Evolutionary conservation across 768 basidiomycete species (phyloP), one percentile per base, ranked within the genome.

Genomic region (Mycena venus): DNA sequence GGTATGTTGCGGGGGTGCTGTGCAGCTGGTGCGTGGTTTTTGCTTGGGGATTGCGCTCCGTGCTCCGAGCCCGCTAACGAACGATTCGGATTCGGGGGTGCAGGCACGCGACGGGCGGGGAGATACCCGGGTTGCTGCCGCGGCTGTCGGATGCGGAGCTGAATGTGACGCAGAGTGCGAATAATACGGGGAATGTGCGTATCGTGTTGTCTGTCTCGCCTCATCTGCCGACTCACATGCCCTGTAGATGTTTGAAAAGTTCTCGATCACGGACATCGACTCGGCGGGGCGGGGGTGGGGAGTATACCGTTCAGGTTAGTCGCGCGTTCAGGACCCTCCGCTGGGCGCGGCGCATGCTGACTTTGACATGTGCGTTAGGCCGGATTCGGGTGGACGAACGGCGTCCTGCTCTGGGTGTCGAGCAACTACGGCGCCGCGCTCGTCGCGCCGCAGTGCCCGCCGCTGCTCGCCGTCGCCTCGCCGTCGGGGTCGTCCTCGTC

Each of bases 311-410:
- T 4, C 95, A 96, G 83, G 91, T 90, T 32, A 64, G 65, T 74
- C 84, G 25, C 36, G 31, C 29, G 3, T 62, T 4, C 70, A 76
- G 78, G n/a, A n/a, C n/a, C n/a, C n/a, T n/a, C n/a, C n/a, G n/a
- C n/a, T n/a, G n/a, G n/a, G n/a, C n/a, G n/a, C n/a, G 23, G 34
- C 56, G 36, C 40, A 21, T 23, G 49, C 42, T 66, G 32, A 72
- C 53, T 32, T n/a, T n/a, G n/a, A 34, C 71, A 17, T 78, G 2
- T 9, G 47, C 19, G 7, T 89, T 23, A 74, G 88, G 93, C 91
- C 17, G 95, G 95, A 25, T 96, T 96, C 79, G 95, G 95, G 21
- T 97, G 96, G 95, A 96, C 95, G 49, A 96, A 96, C 78, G 95
- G 95, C 23, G 94, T 92, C 11, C 80, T 91, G 65, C 88, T 96